Evolutionary conservation across 2,329 filamentous ascomycete genomes (phyloP).

Genomic region (Trichoderma lentiforme): DNA sequence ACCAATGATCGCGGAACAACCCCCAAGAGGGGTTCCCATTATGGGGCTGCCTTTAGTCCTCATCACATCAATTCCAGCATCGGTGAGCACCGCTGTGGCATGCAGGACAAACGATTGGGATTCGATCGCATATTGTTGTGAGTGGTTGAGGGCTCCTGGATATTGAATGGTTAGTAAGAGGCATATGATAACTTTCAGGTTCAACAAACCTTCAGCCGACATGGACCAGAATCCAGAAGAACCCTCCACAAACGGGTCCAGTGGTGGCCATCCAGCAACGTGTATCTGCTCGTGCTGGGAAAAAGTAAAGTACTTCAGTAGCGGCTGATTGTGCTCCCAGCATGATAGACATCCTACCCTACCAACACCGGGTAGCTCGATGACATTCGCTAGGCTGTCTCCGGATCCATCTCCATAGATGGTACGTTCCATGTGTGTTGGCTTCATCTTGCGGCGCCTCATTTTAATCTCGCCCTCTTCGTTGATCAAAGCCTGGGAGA

Average conservation of each 20-base stretch:
- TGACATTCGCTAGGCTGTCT: slow-evolving; percentile 37
- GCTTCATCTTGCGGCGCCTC: slow-evolving; percentile 46
- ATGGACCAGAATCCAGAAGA: neutral
- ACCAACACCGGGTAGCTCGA: slow-evolving; percentile 43
- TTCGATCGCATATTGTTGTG: neutral
- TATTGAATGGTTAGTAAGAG: neutral
- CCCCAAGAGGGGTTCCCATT: neutral
- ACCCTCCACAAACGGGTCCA: neutral
- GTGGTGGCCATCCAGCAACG: slow-evolving; percentile 24
- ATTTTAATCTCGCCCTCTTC: slow-evolving; percentile 40
- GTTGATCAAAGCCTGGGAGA: slow-evolving; percentile 49
- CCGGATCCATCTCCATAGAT: slow-evolving; percentile 53
- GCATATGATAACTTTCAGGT: neutral
- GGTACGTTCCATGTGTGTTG: slow-evolving; percentile 42
- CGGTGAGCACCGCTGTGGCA: neutral
- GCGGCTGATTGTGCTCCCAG: slow-evolving; percentile 45
- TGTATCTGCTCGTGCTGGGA: slow-evolving; percentile 23
- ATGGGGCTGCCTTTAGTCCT: neutral
- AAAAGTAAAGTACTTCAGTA: slow-evolving; percentile 20
- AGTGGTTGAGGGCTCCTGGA: neutral
- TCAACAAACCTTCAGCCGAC: neutral
- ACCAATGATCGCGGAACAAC: neutral
- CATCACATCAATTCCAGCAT: neutral
- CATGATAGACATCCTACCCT: slow-evolving; percentile 50
- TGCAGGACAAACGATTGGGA: neutral